A percentile compares a stretch with the other conserved stretches of the same genome.
These are phyloP conservation scores for Thalassiosira mediterranea DNA, from an alignment of 352 stramenopile genomes.

Conservation along the genomic window DNA sequence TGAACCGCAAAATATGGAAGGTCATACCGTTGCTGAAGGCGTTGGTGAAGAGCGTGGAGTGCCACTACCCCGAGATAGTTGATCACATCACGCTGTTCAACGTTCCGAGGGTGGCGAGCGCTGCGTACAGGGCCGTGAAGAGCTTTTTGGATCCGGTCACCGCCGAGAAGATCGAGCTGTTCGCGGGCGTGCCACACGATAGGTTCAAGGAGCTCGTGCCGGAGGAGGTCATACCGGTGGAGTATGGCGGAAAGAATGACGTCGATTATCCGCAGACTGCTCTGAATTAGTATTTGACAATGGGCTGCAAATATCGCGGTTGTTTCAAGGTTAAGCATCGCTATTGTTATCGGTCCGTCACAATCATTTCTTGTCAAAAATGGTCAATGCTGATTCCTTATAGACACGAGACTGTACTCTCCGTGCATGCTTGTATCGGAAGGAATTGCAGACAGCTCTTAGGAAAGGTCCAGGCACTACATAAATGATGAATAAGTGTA, in stretches of 20 bases:
- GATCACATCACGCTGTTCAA: conserved; percentile 40
- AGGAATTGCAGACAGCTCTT: no score
- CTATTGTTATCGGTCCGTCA: no score
- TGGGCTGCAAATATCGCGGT: no score
- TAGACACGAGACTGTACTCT: no score
- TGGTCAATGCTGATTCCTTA: no score
- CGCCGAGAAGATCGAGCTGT: conserved; percentile 31
- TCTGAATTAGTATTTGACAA: conserved; percentile 6
- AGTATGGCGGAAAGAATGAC: conserved; percentile 34
- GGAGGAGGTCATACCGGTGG: conserved; percentile 22
- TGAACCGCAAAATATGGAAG: conserved; percentile 34
- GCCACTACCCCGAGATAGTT: conserved; percentile 32
- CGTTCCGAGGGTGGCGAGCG: conserved; percentile 21
- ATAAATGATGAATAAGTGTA: no score
- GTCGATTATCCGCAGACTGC: conserved; percentile 26
- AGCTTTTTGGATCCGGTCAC: conserved; percentile 36
- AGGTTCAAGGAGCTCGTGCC: conserved; percentile 27
- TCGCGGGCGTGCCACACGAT: conserved; percentile 18
- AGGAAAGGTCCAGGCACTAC: no score
- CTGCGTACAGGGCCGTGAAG: conserved; percentile 11
- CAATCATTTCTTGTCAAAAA: no score
- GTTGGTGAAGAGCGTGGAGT: conserved; percentile 22
- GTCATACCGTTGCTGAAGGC: conserved; percentile 21
- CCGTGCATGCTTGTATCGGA: no score
- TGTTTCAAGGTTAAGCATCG: no score